Evolutionary conservation across 768 basidiomycete genomes (phyloP).

Genomic region (Gymnopilus dilepis): DNA sequence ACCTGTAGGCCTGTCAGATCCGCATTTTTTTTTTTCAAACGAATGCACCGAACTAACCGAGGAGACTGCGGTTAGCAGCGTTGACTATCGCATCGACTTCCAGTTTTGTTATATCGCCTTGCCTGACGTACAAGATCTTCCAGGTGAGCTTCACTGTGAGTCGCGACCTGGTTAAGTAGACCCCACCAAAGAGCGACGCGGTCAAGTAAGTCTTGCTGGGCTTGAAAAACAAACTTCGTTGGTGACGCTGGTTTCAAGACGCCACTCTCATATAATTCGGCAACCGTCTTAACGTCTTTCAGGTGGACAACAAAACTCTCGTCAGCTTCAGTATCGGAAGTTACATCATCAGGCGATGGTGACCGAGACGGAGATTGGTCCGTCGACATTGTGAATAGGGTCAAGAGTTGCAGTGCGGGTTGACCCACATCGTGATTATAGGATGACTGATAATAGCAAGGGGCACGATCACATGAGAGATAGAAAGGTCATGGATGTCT

Average conservation of each 20-base stretch:
- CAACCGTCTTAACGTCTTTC: slow-evolving; percentile 60
- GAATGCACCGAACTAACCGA: slow-evolving; percentile 51
- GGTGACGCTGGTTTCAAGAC: slow-evolving; percentile 41
- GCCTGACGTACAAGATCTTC: slow-evolving; percentile 43
- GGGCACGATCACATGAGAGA: background rate
- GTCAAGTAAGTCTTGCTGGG: slow-evolving; percentile 48
- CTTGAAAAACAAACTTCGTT: slow-evolving; percentile 40
- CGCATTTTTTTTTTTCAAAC: background rate
- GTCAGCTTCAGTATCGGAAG: slow-evolving; percentile 22
- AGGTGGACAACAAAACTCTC: slow-evolving; percentile 29
- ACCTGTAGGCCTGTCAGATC: slow-evolving; percentile 44
- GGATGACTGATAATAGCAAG: background rate
- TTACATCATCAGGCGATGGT: slow-evolving; percentile 7
- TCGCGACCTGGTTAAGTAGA: no score
- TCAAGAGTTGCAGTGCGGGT: background rate
- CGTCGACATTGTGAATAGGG: slow-evolving; percentile 18
- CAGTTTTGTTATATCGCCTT: slow-evolving; percentile 79
- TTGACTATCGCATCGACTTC: slow-evolving; percentile 80
- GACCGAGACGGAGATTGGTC: slow-evolving; percentile 14
- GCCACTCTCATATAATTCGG: slow-evolving; percentile 52
- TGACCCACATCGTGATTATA: background rate
- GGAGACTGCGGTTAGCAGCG: slow-evolving; percentile 75
- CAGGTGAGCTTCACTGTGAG: no score
- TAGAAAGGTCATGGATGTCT: no score
- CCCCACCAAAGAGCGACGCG: slow-evolving; percentile 74